Base-by-base conservation (phyloP, 1,139 yeast species). In the Debaryomyces sp. region DNA sequence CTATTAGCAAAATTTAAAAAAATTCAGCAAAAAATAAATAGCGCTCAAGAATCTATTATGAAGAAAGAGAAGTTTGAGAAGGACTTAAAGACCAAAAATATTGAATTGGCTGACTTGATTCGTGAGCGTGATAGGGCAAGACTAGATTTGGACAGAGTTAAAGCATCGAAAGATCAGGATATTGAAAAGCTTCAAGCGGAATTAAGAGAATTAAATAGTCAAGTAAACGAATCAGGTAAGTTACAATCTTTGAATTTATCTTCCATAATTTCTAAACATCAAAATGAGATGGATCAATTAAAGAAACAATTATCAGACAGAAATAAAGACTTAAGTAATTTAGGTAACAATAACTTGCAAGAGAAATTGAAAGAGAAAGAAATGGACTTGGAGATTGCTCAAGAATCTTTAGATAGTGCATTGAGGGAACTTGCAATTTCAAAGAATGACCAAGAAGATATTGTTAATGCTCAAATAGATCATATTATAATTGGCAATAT, bases 111-210 rank as follows among this genome's bases (percentile, higher is more conserved):
- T 1, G 96, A 90, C 60, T 77, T 91, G 60, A 90, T 90, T 51
- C 81, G 96, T 53, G 97, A 91, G 63, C 83, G 97, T 54, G 97
- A 91, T 62, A 78, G 96, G 50, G 96, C 96, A 1, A 80, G 95
- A 62, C 76, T 89, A 55, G 97, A 90, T 51, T 70, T 89, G 46
- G 97, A 90, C 58, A 80, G 91, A 57, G 67, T 82, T 21, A 83
- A 80, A 58, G 92, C 88, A 13, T 72, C 80, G 29, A 85, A 85
- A 56, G 85, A 82, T 51, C 84, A 77, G 55, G 89, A 86, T 56
- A 79, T 85, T 54, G 94, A 87, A 57, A 78, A 73, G 52, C 72
- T 89, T 38, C 84, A 85, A 57, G 73, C 91, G 2, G 87, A 87
- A 59, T 65, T 88, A 41, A 77, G 91, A 52, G 82, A 84, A 51